These are phyloP conservation scores for Candida insectalens DNA, from an alignment of 805 yeast species.

Conservation along the genomic window DNA sequence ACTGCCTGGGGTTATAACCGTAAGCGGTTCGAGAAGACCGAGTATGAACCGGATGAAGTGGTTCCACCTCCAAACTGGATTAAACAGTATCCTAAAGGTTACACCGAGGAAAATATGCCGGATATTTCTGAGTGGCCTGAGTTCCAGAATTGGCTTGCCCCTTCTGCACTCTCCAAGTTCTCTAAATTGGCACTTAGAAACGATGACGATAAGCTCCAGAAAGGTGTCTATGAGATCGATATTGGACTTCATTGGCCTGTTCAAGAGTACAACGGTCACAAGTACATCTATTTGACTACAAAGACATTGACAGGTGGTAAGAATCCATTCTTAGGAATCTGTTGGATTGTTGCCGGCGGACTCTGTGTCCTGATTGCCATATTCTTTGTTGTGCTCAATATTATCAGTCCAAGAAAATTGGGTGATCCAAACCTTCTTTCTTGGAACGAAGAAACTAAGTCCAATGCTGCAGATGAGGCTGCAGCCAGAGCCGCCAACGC, in stretches of 20 bases:
- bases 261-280: conserved; percentile 53
- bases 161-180: conserved; percentile 63
- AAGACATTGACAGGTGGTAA: conserved; percentile 71
- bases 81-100: conserved; percentile 62
- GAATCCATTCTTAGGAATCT: conserved; percentile 60
- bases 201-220: conserved; percentile 39
- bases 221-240: conserved; percentile 54
- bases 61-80: conserved; percentile 84
- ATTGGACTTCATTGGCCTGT: conserved; percentile 80
- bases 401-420: conserved; percentile 57
- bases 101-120: conserved; percentile 59
- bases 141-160: conserved; percentile 81
- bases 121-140: conserved; percentile 59
- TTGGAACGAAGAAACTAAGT: conserved; percentile 38
- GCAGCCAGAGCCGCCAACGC: neutral
- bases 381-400: conserved; percentile 40
- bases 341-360: conserved; percentile 71
- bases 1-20: conserved; percentile 70
- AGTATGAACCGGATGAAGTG: conserved; percentile 47
- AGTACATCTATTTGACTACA: conserved; percentile 58
- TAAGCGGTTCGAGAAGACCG: conserved; percentile 52
- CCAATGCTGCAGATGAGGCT: neutral
- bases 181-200: conserved; percentile 59
- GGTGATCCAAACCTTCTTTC: conserved; percentile 66
- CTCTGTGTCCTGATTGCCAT: conserved; percentile 52